Conservation (phyloP, 352 stramenopile species). For the Phytophthora meadii region DNA sequence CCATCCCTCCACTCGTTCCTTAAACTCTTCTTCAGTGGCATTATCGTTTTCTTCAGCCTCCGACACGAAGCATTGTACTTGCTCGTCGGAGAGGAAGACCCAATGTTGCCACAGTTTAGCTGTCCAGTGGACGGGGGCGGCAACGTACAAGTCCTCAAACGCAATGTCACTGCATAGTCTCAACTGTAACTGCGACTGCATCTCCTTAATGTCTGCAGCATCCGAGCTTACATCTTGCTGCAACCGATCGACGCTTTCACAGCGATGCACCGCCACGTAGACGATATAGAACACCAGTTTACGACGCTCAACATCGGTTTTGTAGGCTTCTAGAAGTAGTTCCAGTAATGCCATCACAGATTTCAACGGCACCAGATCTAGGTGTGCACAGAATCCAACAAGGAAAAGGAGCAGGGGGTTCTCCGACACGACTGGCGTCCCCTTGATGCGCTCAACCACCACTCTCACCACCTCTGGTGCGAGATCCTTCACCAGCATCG, state of each 20-base stretch:
- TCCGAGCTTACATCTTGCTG: constrained; percentile 34
- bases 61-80: constrained; percentile 47
- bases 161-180: constrained; percentile 41
- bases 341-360: constrained; percentile 39
- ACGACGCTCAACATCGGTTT: constrained; percentile 3
- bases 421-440: not conserved
- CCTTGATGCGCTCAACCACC: constrained; percentile 18
- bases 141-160: constrained; percentile 53
- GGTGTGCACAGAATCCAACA: constrained; percentile 50
- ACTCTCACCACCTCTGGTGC: constrained; percentile 31
- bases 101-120: constrained; percentile 57
- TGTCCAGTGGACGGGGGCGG: constrained; percentile 64
- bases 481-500: constrained; percentile 57
- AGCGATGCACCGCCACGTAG: constrained; percentile 49
- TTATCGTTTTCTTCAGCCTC: constrained; percentile 32
- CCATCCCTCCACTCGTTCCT: constrained; percentile 18
- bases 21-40: constrained; percentile 20
- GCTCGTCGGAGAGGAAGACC: constrained; percentile 48
- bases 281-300: constrained; percentile 45
- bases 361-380: constrained; percentile 43
- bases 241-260: constrained; percentile 29
- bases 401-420: constrained; percentile 35
- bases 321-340: constrained; percentile 38
- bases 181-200: constrained; percentile 44
- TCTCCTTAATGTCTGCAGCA: constrained; percentile 11